A percentile compares a stretch with the other conserved stretches of the same genome.
Conservation (phyloP, 495 filamentous ascomycete genomes). For the Lindgomyces ingoldianus region DNA sequence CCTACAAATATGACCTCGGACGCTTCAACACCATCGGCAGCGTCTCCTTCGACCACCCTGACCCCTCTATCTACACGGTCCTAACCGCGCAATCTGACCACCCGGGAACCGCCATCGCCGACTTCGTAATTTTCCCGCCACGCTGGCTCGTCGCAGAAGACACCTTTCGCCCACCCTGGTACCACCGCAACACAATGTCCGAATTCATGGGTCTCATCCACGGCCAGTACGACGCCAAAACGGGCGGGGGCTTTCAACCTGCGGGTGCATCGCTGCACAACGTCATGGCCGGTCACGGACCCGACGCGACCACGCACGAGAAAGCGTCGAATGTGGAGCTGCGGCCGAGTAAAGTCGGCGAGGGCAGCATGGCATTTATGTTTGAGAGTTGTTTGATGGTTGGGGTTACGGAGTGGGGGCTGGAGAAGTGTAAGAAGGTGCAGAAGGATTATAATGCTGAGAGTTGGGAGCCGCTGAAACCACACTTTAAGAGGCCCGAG, state of each 20-base stretch:
- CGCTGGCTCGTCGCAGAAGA: conserved; percentile 76
- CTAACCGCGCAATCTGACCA: conserved; percentile 69
- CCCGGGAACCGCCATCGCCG: conserved; percentile 70
- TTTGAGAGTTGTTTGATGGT: conserved; percentile 73
- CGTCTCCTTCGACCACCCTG: conserved; percentile 76
- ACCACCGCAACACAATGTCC: conserved; percentile 80
- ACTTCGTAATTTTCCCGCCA: conserved; percentile 83
- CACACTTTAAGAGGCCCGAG: conserved; percentile 69
- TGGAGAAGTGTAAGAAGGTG: conserved; percentile 80
- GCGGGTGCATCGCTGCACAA: conserved; percentile 65
- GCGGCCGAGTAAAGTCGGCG: conserved; percentile 61
- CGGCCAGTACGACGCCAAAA: conserved; percentile 70
- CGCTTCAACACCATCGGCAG: conserved; percentile 77
- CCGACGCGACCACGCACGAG: conserved; percentile 59
- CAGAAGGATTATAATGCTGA: conserved; percentile 81
- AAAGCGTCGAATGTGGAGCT: conserved; percentile 60
- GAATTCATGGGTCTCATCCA: conserved; percentile 77
- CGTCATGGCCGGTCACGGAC: conserved; percentile 65
- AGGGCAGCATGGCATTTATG: conserved; percentile 68
- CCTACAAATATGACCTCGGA: conserved; percentile 84
- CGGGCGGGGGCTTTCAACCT: conserved; percentile 64
- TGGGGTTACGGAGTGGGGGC: conserved; percentile 87
- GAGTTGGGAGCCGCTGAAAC: conserved; percentile 78
- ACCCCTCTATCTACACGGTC: conserved; percentile 82
- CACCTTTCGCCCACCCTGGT: conserved; percentile 82